Evolutionary conservation across 441 rosid genomes (phyloP), one percentile per base, ranked within the genome.

Genomic region (Aquilaria agallochum): DNA sequence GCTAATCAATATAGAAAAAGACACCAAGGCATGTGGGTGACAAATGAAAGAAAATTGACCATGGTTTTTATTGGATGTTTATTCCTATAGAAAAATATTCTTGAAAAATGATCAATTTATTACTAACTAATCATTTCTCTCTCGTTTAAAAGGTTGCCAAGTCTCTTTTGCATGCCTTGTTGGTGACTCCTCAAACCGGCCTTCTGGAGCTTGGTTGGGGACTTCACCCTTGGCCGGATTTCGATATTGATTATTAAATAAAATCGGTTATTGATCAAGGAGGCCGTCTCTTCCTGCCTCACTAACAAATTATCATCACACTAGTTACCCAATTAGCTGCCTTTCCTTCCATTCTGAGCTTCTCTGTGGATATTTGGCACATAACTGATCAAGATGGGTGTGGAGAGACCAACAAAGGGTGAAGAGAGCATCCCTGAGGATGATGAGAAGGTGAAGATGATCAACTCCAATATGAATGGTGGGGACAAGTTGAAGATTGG

Each of bases 401-500:
- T 36, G 42, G 5, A 36, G 42, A 36, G 42, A 36, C 6, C 42
- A 3, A 36, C 42, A 36, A 36, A 36, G 42, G 42, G 42, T 36
- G 42, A 36, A 36, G 42, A 36, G 42, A 36, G 42, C 42, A 3
- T 3, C 42, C 5, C 42, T 36, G 42, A 36, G 7, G 42, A 36
- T 36, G 6, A 45, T 13, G 27, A 30, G 10, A 51, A 66, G 20
- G 54, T 14, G 45, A 45, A 32, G 31, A 1, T 40, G 52, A 66
- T 50, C 34, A 30, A 49, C 48, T 53, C 31, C 33, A 4, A 31
- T 27, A n/a, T 50, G 53, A 3, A 55, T 49, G 48, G 31, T 9
- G 50, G 52, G 5, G 72, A 62, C 5, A 56, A 50, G 14, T 9
- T 56, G 62, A 50, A 68, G 57, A 36, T 36, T 36, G 7, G 5